Conservation (phyloP, 2,329 filamentous ascomycete species). For the Ophiobolus disseminans region DNA sequence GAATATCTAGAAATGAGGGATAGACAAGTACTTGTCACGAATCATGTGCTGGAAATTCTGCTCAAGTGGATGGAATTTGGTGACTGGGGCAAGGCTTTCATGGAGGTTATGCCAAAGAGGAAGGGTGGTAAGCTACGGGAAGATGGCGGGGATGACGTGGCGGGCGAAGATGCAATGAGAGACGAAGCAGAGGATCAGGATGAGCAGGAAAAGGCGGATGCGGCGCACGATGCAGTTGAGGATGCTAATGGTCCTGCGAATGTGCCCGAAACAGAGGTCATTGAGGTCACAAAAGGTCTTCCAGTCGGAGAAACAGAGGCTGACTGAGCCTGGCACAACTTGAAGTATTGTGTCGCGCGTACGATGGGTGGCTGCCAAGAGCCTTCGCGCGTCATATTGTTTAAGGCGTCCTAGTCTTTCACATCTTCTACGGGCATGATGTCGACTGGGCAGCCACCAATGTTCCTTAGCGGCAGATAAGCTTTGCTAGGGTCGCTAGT, state of each 20-base stretch:
- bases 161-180: slow-evolving; percentile 20
- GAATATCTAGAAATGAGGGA: slow-evolving; percentile 92
- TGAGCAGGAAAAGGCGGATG: slow-evolving; percentile 17
- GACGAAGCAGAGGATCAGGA: slow-evolving; percentile 14
- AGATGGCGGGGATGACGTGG: slow-evolving; percentile 21
- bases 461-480: slow-evolving; percentile 36
- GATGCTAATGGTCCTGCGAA: slow-evolving; percentile 1
- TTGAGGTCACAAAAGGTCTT: slow-evolving; percentile 8
- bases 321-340: neutral
- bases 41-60: slow-evolving; percentile 98
- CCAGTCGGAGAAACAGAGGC: slow-evolving; percentile 8
- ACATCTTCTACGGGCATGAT: too few relatives aligned
- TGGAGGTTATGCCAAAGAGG: slow-evolving; percentile 85
- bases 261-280: slow-evolving; percentile 3
- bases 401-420: too few relatives aligned
- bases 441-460: too few relatives aligned
- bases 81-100: slow-evolving; percentile 90
- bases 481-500: slow-evolving; percentile 38
- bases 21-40: slow-evolving; percentile 85
- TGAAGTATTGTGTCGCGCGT: neutral
- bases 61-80: slow-evolving; percentile 86
- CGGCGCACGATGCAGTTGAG: slow-evolving; percentile 15
- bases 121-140: slow-evolving; percentile 77
- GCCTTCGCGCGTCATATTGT: too few relatives aligned
- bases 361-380: neutral